A percentile compares a stretch with the other conserved stretches of the same genome.
Evolutionary conservation across 148 eudicot species (phyloP).

Genomic region (Salicornia ramosissima): DNA sequence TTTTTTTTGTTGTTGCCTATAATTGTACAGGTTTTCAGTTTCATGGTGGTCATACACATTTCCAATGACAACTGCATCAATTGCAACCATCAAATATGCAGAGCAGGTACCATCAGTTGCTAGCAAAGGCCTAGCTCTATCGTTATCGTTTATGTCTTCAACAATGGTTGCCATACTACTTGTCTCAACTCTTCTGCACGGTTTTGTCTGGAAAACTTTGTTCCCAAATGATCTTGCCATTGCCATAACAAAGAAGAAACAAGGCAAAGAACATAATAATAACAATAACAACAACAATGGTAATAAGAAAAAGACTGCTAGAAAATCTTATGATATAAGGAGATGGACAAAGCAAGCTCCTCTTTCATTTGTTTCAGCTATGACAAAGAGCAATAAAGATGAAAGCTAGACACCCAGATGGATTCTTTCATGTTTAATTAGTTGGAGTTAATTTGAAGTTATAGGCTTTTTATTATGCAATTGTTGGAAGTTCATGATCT

Average conservation of each 20-base stretch:
- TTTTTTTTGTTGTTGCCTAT: not conserved
- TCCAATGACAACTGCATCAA: constrained; percentile 91
- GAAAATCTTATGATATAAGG: constrained; percentile 47
- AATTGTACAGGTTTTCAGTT: constrained; percentile 72
- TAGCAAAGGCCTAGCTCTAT: constrained; percentile 61
- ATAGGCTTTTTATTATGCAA: too few species aligned
- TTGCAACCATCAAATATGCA: constrained; percentile 88
- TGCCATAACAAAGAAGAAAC: constrained; percentile 70
- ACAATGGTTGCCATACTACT: constrained; percentile 69
- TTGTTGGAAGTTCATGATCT: too few species aligned
- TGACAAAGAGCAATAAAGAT: constrained; percentile 36
- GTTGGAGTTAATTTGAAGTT: not conserved
- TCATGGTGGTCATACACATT: constrained; percentile 99
- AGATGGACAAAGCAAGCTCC: constrained; percentile 83
- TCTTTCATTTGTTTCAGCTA: constrained; percentile 55
- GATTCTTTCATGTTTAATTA: not conserved
- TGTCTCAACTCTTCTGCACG: constrained; percentile 77
- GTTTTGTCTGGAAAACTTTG: constrained; percentile 71
- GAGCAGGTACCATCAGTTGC: constrained; percentile 56
- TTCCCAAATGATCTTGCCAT: constrained; percentile 95
- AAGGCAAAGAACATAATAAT: constrained; percentile 30
- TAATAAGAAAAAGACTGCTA: constrained; percentile 40
- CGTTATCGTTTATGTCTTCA: constrained; percentile 72
- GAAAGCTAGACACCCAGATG: constrained; percentile 7
- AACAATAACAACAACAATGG: too few species aligned